Percentiles rank a stretch among this genome's conserved stretches.
phyloP scores from a whole-genome alignment of 2,329 filamentous ascomycete species.

The Penicillium occitanis region DNA sequence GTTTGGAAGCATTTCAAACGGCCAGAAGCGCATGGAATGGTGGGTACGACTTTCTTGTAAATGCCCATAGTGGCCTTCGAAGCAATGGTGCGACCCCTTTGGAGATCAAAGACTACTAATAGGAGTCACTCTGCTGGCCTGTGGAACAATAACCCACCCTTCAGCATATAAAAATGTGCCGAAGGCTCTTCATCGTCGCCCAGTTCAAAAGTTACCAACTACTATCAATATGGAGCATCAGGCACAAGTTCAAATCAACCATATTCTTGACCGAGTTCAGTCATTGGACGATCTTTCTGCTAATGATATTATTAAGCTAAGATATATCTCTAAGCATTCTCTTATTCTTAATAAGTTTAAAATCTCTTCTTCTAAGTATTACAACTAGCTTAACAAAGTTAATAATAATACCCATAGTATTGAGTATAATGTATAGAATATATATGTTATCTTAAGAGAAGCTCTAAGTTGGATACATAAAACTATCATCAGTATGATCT shows the following conservation, averaged over 20 bases:
- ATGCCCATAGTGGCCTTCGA: too few species aligned
- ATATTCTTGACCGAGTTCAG: slow-evolving; percentile 10
- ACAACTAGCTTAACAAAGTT: background rate
- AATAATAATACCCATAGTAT: background rate
- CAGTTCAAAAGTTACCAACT: slow-evolving; percentile 3
- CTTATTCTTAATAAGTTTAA: slow-evolving; percentile 10
- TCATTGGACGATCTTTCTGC: slow-evolving; percentile 13
- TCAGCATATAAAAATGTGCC: slow-evolving; percentile 15
- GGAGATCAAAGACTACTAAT: too few species aligned
- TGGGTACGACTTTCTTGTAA: too few species aligned
- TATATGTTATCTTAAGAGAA: background rate
- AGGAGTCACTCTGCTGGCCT: background rate
- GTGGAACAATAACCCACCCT: background rate
- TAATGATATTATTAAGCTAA: slow-evolving; percentile 3
- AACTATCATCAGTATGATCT: too few species aligned
- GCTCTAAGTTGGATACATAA: too few species aligned
- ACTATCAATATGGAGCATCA: slow-evolving; percentile 8
- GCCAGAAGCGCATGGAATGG: too few species aligned
- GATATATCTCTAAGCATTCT: slow-evolving; percentile 4
- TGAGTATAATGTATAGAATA: background rate
- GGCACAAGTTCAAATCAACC: slow-evolving; percentile 3
- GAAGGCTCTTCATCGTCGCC: background rate
- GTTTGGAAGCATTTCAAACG: too few species aligned
- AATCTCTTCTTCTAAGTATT: background rate
- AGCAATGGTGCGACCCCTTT: too few species aligned